Evolutionary conservation across 1,284 basidiomycete species (phyloP).

Genomic region (Pascua guehoae): DNA sequence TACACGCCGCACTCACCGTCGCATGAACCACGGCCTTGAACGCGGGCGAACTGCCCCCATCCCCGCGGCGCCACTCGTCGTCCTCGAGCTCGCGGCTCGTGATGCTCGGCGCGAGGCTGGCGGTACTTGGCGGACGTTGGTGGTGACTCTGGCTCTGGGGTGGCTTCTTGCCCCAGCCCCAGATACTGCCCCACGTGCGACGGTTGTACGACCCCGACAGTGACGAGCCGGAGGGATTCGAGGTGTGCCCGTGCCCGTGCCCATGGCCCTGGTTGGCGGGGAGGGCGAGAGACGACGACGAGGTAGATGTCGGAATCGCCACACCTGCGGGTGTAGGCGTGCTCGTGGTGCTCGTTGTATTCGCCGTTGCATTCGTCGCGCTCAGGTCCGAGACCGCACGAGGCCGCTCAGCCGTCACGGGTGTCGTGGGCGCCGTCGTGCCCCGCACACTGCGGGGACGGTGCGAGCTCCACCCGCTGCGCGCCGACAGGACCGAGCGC

Average conservation of each 20-base stretch:
- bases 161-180: slow-evolving; percentile 16
- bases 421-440: background rate
- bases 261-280: too few relatives aligned
- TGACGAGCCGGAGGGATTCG: too few relatives aligned
- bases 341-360: too few relatives aligned
- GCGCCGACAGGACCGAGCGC: background rate
- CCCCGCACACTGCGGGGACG: background rate
- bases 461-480: background rate
- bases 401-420: background rate
- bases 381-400: background rate
- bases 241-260: too few relatives aligned
- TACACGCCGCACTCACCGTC: slow-evolving; percentile 29
- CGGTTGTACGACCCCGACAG: background rate
- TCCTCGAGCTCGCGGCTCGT: slow-evolving; percentile 24
- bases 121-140: slow-evolving; percentile 6
- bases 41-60: slow-evolving; percentile 41
- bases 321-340: too few relatives aligned
- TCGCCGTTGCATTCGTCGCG: too few relatives aligned
- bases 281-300: too few relatives aligned
- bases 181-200: slow-evolving; percentile 2
- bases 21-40: slow-evolving; percentile 46
- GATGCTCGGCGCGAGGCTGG: slow-evolving; percentile 9
- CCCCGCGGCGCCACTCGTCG: slow-evolving; percentile 37
- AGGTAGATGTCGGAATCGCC: too few relatives aligned
- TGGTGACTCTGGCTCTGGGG: too few relatives aligned